phyloP scores from a whole-genome alignment of 2,329 filamentous ascomycete genomes.

The Aspergillus awamori region DNA sequence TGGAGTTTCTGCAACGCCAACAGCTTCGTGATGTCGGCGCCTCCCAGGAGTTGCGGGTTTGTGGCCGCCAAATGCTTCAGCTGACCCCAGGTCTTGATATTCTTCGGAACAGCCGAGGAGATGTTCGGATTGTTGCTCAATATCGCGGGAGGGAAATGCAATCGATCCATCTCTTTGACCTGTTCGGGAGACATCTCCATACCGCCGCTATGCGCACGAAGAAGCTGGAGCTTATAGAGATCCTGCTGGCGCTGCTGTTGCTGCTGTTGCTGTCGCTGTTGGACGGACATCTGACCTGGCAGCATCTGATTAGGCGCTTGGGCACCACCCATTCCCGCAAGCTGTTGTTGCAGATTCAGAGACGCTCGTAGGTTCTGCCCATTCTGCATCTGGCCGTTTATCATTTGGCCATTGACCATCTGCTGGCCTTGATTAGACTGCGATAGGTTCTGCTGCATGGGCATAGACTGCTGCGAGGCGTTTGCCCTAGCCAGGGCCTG shows the following conservation, averaged over 20 bases:
- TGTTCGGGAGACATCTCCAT: constrained; percentile 46
- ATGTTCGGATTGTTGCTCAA: constrained; percentile 36
- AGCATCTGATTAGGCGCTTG: constrained; percentile 36
- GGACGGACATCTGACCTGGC: constrained; percentile 34
- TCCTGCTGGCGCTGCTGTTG: constrained; percentile 36
- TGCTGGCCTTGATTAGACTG: constrained; percentile 38
- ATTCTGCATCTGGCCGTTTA: constrained; percentile 37
- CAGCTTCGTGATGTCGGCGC: constrained; percentile 46
- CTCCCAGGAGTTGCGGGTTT: constrained; percentile 49
- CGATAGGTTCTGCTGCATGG: constrained; percentile 33
- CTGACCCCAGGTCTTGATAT: constrained; percentile 59
- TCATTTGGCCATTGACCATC: constrained; percentile 34
- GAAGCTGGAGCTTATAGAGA: constrained; percentile 34
- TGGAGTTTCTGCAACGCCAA: constrained; percentile 48
- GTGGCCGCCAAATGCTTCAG: constrained; percentile 57
- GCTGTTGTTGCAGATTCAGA: constrained; percentile 38
- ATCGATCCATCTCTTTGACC: constrained; percentile 47
- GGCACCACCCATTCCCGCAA: constrained; percentile 34
- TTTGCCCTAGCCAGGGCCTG: constrained; percentile 37
- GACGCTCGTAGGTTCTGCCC: constrained; percentile 40
- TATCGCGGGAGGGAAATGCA: constrained; percentile 42
- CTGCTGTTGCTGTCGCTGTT: constrained; percentile 32
- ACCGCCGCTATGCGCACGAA: constrained; percentile 36
- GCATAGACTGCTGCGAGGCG: constrained; percentile 32
- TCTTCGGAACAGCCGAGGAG: constrained; percentile 48